Evolutionary conservation across 2,329 filamentous ascomycete genomes (phyloP).

Genomic region (Ambrosiella beaveri): DNA sequence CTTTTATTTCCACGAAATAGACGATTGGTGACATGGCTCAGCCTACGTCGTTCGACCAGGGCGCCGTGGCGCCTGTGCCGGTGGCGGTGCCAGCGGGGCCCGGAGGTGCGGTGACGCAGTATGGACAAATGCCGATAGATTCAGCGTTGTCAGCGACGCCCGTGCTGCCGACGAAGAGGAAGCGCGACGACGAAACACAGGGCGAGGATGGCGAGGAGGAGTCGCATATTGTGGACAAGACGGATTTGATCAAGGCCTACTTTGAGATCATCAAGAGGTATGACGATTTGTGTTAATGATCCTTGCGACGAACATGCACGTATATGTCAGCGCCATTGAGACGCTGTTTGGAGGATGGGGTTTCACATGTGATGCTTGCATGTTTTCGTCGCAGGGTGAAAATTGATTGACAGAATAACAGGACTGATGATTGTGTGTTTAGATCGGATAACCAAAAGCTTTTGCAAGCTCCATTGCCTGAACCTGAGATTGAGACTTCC

Average conservation of each 20-base stretch:
- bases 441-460: constrained; percentile 30
- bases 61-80: constrained; percentile 15
- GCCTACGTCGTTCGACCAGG: constrained; percentile 22
- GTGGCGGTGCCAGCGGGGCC: constrained; percentile 3
- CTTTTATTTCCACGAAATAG: neutral
- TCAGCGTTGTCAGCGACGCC: constrained; percentile 9
- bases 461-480: constrained; percentile 29
- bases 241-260: constrained; percentile 23
- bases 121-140: constrained; percentile 9
- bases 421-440: neutral
- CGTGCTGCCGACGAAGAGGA: constrained; percentile 33
- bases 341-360: neutral
- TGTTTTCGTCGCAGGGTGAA: neutral
- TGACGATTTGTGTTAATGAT: constrained; percentile 9
- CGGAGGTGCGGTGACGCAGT: neutral
- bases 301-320: neutral
- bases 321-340: neutral
- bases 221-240: constrained; percentile 16
- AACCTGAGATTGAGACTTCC: constrained; percentile 30
- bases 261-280: constrained; percentile 25
- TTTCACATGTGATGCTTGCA: neutral
- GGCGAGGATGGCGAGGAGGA: neutral
- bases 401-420: neutral
- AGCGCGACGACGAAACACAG: constrained; percentile 34
- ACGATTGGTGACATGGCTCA: constrained; percentile 23